Evolutionary conservation across 2,329 filamentous ascomycete species (phyloP).

Genomic region (Calonectria pteridis): DNA sequence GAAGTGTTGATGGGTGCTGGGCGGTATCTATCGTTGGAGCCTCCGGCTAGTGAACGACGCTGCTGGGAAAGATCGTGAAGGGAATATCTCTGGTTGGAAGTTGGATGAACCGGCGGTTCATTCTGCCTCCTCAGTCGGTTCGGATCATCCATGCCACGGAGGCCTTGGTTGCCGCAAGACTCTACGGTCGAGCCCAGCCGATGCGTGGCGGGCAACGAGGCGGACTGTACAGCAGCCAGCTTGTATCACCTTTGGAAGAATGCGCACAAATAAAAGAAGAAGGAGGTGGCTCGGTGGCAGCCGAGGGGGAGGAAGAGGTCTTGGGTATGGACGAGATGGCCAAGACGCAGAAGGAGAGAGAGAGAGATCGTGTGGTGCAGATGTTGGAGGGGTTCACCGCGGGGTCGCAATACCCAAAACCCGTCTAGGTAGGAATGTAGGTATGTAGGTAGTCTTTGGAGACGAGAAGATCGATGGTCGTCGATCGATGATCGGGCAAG

Average conservation of each 20-base stretch:
- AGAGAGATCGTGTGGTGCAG: slow-evolving; percentile 22
- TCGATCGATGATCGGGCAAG: slow-evolving; percentile 41
- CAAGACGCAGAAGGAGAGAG: slow-evolving; percentile 10
- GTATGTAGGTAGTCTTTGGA: slow-evolving; percentile 27
- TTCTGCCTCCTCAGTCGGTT: slow-evolving; percentile 80
- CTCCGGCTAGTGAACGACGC: slow-evolving; percentile 50
- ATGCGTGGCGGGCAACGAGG: slow-evolving; percentile 67
- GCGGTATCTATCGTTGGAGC: slow-evolving; percentile 59
- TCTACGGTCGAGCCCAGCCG: slow-evolving; percentile 71
- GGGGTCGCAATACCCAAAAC: slow-evolving; percentile 41
- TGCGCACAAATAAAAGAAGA: slow-evolving; percentile 22
- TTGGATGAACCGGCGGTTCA: slow-evolving; percentile 75
- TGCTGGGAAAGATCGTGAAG: slow-evolving; percentile 63
- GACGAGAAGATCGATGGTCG: slow-evolving; percentile 38
- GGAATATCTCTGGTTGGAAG: slow-evolving; percentile 66
- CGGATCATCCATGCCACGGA: slow-evolving; percentile 83
- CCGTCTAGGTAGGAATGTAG: slow-evolving; percentile 27
- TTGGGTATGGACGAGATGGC: slow-evolving; percentile 15
- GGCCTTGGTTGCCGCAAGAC: slow-evolving; percentile 64
- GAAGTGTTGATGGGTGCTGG: slow-evolving; percentile 64
- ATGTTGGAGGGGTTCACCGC: slow-evolving; percentile 43
- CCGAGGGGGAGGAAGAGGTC: slow-evolving; percentile 17
- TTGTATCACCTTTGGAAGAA: slow-evolving; percentile 31
- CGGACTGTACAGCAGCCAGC: slow-evolving; percentile 42
- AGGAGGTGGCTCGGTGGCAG: slow-evolving; percentile 17